phyloP scores from a whole-genome alignment of 768 basidiomycete species.

The Porphyrellus cyaneotinctus region DNA sequence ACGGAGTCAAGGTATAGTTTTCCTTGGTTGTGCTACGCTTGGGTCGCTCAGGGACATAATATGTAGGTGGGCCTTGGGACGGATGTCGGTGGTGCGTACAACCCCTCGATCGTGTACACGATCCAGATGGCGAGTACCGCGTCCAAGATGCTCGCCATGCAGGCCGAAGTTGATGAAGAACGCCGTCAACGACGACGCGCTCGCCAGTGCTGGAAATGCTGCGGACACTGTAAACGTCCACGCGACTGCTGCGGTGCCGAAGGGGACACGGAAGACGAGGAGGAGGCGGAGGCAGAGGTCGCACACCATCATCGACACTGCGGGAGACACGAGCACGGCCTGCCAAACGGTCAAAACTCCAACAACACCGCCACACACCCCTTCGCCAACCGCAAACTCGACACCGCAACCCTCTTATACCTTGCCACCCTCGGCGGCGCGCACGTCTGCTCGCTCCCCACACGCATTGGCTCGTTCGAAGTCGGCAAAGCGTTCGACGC shows the following conservation, averaged over 20 bases:
- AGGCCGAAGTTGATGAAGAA: conserved; percentile 25
- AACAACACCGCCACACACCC: background rate
- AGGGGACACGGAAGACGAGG: background rate
- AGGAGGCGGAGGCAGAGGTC: too few relatives aligned
- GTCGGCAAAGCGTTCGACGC: conserved; percentile 88
- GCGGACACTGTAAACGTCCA: background rate
- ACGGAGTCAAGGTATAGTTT: conserved; percentile 77
- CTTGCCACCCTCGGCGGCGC: conserved; percentile 92
- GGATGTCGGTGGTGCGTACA: conserved; percentile 83
- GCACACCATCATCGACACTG: background rate
- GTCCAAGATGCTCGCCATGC: conserved; percentile 67
- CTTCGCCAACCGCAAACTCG: conserved; percentile 58
- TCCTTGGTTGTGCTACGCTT: too few relatives aligned
- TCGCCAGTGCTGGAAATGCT: background rate
- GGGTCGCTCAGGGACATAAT: too few relatives aligned
- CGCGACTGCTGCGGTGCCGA: background rate
- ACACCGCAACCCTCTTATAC: conserved; percentile 70
- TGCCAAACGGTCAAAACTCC: too few relatives aligned
- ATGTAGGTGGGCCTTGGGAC: conserved; percentile 84
- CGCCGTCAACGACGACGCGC: background rate
- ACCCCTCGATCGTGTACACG: conserved; percentile 70
- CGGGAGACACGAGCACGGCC: background rate
- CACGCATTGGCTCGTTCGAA: conserved; percentile 67
- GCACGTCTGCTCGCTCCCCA: conserved; percentile 63
- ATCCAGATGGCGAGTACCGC: conserved; percentile 74